Evolutionary conservation across 148 eudicot genomes (phyloP), one percentile per base, ranked within the genome.

Genomic region (Rhododendron kiyosumense): DNA sequence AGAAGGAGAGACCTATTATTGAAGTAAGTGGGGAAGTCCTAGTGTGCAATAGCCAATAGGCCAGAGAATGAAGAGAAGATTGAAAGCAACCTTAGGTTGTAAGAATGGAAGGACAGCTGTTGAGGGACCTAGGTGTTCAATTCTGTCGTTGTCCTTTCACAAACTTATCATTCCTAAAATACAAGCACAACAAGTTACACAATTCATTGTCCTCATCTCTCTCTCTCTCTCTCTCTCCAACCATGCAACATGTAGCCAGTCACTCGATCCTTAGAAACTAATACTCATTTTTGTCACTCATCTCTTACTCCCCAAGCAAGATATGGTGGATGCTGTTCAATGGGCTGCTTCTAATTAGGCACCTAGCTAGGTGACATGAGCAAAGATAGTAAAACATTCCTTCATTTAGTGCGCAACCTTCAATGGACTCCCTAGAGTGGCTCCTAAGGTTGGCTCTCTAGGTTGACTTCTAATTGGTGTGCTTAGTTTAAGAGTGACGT

Each of bases 81-180:
- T 15, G 41, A 43, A 43, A 34, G 82, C 86, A 78, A 49, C 38
- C 82, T 77, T 20, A 0, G 54, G 38, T 54, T 78, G 81, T n/a
- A 17, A 41, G 57, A 28, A 57, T 14, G 81, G 81, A 84, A 32
- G 45, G 22, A 75, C 86, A 85, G 86, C 86, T 85, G 82, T 85
- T 41, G 34, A 26, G 86, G 86, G 74, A 51, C 86, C 79, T 30
- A 3, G 18, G 13, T n/a, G 32, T 74, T n/a, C n/a, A n/a, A n/a
- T n/a, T 51, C 65, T 74, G 18, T 22, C 15, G 46, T 74, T 51
- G 79, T 74, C 85, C 14, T 48, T 9, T 14, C 12, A 14, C 75
- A 83, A 12, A 26, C 34, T 63, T 52, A 38, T 63, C 10, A 61
- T 82, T 41, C 7, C 8, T 24, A 82, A 63, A 81, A 5, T 34